These are phyloP conservation scores for Bothriochloa decipiens DNA, from an alignment of 176 grass and related monocot genomes.

Conservation along the genomic window DNA sequence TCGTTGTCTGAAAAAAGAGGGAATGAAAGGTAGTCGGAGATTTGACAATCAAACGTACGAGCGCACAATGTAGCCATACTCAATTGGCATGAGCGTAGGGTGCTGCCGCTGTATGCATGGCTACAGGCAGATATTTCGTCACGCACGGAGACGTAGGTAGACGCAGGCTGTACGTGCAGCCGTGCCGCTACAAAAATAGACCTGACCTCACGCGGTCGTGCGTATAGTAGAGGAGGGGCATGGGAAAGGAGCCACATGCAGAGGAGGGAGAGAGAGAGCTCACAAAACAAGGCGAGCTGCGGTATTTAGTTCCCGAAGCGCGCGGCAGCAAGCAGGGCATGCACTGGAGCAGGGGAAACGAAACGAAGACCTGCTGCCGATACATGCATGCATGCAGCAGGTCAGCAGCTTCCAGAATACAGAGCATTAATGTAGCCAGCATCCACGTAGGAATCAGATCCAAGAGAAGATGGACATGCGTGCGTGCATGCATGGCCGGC, in stretches of 20 bases:
- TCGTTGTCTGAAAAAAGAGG: background rate
- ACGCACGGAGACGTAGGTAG: constrained; percentile 31
- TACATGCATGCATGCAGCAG: background rate
- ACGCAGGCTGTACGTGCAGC: constrained; percentile 35
- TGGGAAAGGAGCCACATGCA: too few species aligned
- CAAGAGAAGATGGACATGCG: background rate
- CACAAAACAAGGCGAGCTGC: constrained; percentile 52
- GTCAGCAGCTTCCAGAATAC: background rate
- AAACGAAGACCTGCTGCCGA: constrained; percentile 35
- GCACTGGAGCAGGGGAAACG: constrained; percentile 56
- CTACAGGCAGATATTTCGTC: constrained; percentile 46
- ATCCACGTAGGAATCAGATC: background rate
- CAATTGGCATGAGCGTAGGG: constrained; percentile 3
- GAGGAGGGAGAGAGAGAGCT: constrained; percentile 19
- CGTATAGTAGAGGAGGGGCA: constrained; percentile 36
- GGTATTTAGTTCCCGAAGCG: constrained; percentile 52
- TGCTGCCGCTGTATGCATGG: constrained; percentile 34
- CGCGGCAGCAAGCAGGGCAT: constrained; percentile 41
- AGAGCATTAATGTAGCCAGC: background rate
- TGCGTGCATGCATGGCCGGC: background rate
- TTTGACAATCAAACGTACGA: constrained; percentile 13
- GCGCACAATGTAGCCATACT: background rate
- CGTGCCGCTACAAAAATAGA: constrained; percentile 27
- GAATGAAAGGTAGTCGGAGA: background rate
- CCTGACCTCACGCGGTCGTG: constrained; percentile 52